These are phyloP conservation scores for Diddensiella transvaalensis DNA, from an alignment of 805 yeast species.

Conservation along the genomic window DNA sequence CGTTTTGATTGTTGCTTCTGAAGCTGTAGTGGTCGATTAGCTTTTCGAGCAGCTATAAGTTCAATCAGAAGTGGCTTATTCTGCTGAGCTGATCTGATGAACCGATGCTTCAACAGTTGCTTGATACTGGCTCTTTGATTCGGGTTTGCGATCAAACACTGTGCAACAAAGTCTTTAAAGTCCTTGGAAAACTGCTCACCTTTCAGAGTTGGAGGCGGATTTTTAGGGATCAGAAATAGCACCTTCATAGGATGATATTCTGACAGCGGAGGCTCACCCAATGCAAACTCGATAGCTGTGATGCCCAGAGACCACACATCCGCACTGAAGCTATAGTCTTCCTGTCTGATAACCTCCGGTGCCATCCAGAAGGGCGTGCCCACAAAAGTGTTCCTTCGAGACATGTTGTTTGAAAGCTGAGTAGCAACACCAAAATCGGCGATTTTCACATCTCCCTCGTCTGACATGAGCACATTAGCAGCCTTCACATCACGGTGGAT, in stretches of 20 bases:
- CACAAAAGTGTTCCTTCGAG: slow-evolving; percentile 45
- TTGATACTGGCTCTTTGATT: slow-evolving; percentile 60
- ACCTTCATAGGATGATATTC: slow-evolving; percentile 56
- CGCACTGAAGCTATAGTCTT: slow-evolving; percentile 63
- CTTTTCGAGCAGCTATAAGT: slow-evolving; percentile 34
- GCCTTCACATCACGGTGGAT: slow-evolving; percentile 95
- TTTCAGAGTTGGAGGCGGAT: slow-evolving; percentile 43
- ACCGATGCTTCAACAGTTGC: slow-evolving; percentile 60
- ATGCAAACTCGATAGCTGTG: slow-evolving; percentile 68
- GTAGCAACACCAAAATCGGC: slow-evolving; percentile 98
- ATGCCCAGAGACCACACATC: slow-evolving; percentile 82
- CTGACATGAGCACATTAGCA: slow-evolving; percentile 76
- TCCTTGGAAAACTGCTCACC: slow-evolving; percentile 39
- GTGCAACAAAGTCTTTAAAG: slow-evolving; percentile 64
- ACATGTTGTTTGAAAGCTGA: slow-evolving; percentile 55
- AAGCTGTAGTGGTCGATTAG: not conserved
- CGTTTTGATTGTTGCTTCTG: slow-evolving; percentile 11
- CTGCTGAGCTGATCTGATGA: slow-evolving; percentile 42
- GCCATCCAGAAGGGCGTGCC: slow-evolving; percentile 92
- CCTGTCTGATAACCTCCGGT: slow-evolving; percentile 94
- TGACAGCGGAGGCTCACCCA: slow-evolving; percentile 67
- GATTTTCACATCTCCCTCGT: slow-evolving; percentile 70
- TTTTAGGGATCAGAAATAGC: slow-evolving; percentile 47
- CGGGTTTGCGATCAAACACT: slow-evolving; percentile 73
- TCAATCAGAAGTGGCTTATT: slow-evolving; percentile 35